Conservation (phyloP, 345 rosid species). For the Dipteronia dyeriana region DNA sequence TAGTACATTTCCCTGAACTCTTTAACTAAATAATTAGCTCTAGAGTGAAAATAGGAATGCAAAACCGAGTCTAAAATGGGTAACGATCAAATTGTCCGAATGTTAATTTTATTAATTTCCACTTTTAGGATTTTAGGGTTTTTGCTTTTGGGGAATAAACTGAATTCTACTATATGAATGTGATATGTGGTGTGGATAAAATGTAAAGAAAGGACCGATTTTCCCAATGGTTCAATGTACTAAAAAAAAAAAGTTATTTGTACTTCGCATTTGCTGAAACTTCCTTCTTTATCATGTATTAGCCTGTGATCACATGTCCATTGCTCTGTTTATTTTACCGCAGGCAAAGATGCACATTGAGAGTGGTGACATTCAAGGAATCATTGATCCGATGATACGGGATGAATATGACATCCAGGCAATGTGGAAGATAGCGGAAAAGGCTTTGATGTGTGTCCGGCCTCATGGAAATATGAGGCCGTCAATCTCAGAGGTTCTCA, state of each 20-base stretch:
- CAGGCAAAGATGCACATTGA: slow-evolving; percentile 95
- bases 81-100: neutral
- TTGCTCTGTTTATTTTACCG: neutral
- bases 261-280: neutral
- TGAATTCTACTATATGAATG: neutral
- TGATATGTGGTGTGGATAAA: neutral
- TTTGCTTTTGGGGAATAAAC: neutral
- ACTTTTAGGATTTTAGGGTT: neutral
- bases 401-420: slow-evolving; percentile 86
- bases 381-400: slow-evolving; percentile 70
- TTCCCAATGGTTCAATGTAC: neutral
- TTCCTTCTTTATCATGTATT: neutral
- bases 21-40: neutral
- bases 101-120: neutral
- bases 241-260: neutral
- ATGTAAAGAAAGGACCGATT: neutral
- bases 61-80: neutral
- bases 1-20: neutral
- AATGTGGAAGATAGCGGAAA: slow-evolving; percentile 99
- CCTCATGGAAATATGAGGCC: slow-evolving; percentile 97
- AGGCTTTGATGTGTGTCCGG: slow-evolving; percentile 83
- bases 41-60: neutral
- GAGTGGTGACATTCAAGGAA: slow-evolving; percentile 89
- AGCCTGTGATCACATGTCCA: slow-evolving; percentile 6
- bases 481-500: slow-evolving; percentile 85